These are phyloP conservation scores for Urostyla sp. DNA, from an alignment of 73 alveolate species.

Conservation along the genomic window DNA sequence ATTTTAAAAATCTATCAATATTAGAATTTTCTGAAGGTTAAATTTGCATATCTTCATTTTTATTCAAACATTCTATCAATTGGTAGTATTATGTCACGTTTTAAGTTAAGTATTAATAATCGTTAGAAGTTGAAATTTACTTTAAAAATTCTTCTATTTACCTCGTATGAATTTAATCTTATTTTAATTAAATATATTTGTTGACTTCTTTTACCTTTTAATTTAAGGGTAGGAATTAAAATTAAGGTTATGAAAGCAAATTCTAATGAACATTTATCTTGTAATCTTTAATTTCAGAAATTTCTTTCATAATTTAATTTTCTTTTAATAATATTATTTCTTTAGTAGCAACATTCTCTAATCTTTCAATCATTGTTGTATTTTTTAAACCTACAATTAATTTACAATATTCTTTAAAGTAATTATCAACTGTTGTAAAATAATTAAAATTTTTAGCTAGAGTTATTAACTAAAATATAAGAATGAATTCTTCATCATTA, in stretches of 20 bases:
- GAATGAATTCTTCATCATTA: not conserved
- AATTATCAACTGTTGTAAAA: constrained; percentile 2
- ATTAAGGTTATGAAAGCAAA: constrained; percentile 18
- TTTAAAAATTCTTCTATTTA: not conserved
- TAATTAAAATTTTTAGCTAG: constrained; percentile 53
- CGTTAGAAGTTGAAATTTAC: not conserved
- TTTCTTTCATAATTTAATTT: not conserved
- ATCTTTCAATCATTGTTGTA: not conserved
- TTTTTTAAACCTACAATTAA: not conserved
- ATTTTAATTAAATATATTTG: not conserved
- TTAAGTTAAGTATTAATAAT: not conserved
- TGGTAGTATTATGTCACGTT: not conserved
- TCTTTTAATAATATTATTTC: not conserved
- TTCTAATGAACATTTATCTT: not conserved
- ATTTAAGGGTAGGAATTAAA: not conserved
- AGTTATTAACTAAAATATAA: not conserved
- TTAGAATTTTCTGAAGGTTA: not conserved
- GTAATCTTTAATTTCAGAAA: not conserved
- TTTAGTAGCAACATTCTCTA: constrained; percentile 14
- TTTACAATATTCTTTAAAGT: constrained; percentile 22
- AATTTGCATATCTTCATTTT: not conserved
- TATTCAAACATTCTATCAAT: not conserved
- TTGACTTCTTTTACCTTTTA: not conserved
- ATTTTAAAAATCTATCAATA: not conserved
- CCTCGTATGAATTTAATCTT: not conserved